Base-by-base conservation (phyloP, 805 yeast genomes). In the Myxozyma mucilagina region DNA sequence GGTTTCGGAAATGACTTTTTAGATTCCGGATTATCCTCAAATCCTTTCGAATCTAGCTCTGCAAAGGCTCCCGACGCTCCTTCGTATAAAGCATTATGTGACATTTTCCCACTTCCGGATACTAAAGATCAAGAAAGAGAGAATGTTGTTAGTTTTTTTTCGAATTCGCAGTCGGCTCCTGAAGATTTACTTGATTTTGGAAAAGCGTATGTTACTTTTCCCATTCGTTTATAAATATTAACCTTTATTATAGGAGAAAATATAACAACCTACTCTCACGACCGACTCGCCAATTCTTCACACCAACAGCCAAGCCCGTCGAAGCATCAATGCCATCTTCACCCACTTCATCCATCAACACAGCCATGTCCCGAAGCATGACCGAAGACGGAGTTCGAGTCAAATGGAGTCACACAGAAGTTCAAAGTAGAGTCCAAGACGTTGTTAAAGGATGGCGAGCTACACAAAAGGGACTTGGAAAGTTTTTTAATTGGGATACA, bases 201-300 rank as follows among this genome's bases (percentile, higher is more conserved):
- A 3, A 18, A 34, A 31, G 42, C 63, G 59, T 55, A 51, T 20
- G 63, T 49, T 44, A 3, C 5, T 14, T 9, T 42, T 41, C 18
- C 3, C 13, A 13, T n/a, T 10, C 50, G 1, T 11, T 41, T 18
- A 34, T 8, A 29, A 47, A 14, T 35, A 29, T 24, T 43, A 38
- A 43, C 41, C 10, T 18, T n/a, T 9, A 41, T 3, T 48, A 7
- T 44, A 60, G 63, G 16, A 52, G 71, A 31, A 68, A 66, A 49
- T 60, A 63, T 20, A 59, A 50, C 56, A 64, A 59, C 51, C 61
- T 57, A 51, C 43, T 70, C 29, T 57, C 64, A 3, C 66, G 69
- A 7, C 70, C 72, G 2, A 65, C 67, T 9, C 60, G 73, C 6
- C 73, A 70, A 48, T 70, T 69, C 44, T 54, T 65, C 48, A 49